Evolutionary conservation across 2,329 filamentous ascomycete species (phyloP).

Genomic region (Colletotrichum sp.): DNA sequence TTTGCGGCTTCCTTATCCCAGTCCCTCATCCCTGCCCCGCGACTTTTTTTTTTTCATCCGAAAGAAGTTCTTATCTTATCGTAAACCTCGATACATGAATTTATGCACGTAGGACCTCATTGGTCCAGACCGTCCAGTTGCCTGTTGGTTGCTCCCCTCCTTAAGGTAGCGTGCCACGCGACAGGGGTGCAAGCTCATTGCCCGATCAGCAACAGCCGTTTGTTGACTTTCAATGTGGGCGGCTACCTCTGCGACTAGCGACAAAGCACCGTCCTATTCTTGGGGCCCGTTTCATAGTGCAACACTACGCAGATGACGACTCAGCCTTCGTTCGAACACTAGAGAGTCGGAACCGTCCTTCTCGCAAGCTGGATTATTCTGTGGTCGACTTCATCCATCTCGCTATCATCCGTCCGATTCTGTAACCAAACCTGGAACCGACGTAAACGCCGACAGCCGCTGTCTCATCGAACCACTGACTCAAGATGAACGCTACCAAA

Average conservation of each 20-base stretch:
- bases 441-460: not conserved
- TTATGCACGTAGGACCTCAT: not conserved
- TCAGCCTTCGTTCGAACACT: not conserved
- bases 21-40: constrained; percentile 16
- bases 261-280: not conserved
- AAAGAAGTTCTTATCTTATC: constrained; percentile 10
- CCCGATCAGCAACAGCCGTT: constrained; percentile 17
- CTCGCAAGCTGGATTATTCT: not conserved
- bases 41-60: not conserved
- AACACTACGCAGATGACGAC: not conserved
- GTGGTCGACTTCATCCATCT: not conserved
- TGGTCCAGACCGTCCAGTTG: not conserved
- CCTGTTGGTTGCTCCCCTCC: constrained; percentile 4
- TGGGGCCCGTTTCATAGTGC: not conserved
- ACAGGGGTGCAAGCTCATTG: constrained; percentile 20
- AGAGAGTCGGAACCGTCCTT: not conserved
- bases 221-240: constrained; percentile 20
- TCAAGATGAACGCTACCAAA: constrained; percentile 76
- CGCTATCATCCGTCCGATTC: not conserved
- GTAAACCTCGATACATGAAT: not conserved
- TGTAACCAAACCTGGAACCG: not conserved
- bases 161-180: not conserved
- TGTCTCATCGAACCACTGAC: not conserved
- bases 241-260: not conserved
- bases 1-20: not conserved